phyloP scores from a whole-genome alignment of 2,329 filamentous ascomycete genomes.

The Cercospora sojina region DNA sequence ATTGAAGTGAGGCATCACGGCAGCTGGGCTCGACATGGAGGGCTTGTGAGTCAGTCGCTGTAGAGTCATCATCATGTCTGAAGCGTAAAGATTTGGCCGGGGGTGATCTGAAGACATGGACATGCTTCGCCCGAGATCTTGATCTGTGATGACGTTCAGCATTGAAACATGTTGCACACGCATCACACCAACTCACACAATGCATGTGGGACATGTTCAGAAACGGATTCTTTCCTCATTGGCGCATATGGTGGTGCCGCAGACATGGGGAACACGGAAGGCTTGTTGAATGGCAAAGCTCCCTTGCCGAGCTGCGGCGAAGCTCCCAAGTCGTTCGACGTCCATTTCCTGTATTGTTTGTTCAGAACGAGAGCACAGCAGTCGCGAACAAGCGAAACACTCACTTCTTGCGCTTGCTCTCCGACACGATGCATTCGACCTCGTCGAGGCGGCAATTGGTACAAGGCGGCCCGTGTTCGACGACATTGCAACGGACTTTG shows the following conservation, averaged over 20 bases:
- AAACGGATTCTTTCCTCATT: slow-evolving; percentile 23
- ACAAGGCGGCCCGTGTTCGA: slow-evolving; percentile 79
- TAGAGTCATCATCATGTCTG: slow-evolving; percentile 36
- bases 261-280: slow-evolving; percentile 33
- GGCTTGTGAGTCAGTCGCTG: slow-evolving; percentile 32
- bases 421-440: slow-evolving; percentile 65
- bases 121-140: slow-evolving; percentile 32
- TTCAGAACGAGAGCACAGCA: not conserved
- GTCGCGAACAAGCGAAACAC: slow-evolving; percentile 41
- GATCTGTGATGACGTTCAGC: slow-evolving; percentile 28
- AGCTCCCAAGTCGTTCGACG: slow-evolving; percentile 30
- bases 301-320: slow-evolving; percentile 25
- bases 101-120: slow-evolving; percentile 21
- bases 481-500: slow-evolving; percentile 92
- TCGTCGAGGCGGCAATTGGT: slow-evolving; percentile 83
- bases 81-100: slow-evolving; percentile 30
- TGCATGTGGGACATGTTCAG: slow-evolving; percentile 60
- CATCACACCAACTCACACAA: slow-evolving; percentile 54
- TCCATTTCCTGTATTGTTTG: slow-evolving; percentile 37
- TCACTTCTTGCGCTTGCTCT: slow-evolving; percentile 84
- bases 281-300: slow-evolving; percentile 23
- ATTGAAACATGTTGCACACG: not conserved
- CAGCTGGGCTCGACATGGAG: slow-evolving; percentile 28
- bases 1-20: slow-evolving; percentile 27
- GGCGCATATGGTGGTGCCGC: slow-evolving; percentile 37